Evolutionary conservation across 2,329 filamentous ascomycete species (phyloP), one percentile per base, ranked within the genome.

Genomic region (Malbranchea zuffiana): DNA sequence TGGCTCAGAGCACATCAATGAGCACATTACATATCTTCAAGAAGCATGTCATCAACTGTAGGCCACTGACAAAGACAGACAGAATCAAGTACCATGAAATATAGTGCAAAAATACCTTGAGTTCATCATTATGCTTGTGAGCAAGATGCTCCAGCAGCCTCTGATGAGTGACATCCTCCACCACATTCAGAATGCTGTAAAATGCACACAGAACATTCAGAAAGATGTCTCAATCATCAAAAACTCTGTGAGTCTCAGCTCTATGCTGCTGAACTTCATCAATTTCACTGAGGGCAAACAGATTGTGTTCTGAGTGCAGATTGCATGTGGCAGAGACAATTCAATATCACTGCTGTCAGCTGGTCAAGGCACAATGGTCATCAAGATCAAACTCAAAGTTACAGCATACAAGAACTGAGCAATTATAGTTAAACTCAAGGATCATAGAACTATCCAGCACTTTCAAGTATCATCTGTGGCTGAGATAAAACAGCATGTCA

Each of bases 221-320:
- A 30, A 18, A 37, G 34, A 37, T 17, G 13, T 29, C 2, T 37
- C 34, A 29, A 37, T 37, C 34, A 37, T 37, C 34, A 37, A 37
- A 30, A 37, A 37, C 25, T 19, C 24, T 17, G 34, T 37, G 7
- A 26, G 34, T 26, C 34, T 37, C 8, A 37, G 26, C 25, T n/a
- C 34, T n/a, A 3, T 26, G 12, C 34, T 18, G 8, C 15, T 17
- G 1, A n/a, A n/a, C n/a, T n/a, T n/a, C n/a, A 37, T 18, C 24
- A 37, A 37, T 17, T 28, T 28, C 17, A 37, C 13, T 13, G 25
- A 17, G 4, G 34, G 15, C 24, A 19, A 12, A 30, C 7, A 6
- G 2, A n/a, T n/a, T n/a, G n/a, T n/a, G n/a, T n/a, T n/a, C n/a
- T n/a, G n/a, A n/a, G 16, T n/a, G n/a, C n/a, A n/a, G n/a, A n/a